These are phyloP conservation scores for Martensiomyces pterosporus DNA, from an alignment of 192 early-diverging fungal genomes.

Conservation along the genomic window DNA sequence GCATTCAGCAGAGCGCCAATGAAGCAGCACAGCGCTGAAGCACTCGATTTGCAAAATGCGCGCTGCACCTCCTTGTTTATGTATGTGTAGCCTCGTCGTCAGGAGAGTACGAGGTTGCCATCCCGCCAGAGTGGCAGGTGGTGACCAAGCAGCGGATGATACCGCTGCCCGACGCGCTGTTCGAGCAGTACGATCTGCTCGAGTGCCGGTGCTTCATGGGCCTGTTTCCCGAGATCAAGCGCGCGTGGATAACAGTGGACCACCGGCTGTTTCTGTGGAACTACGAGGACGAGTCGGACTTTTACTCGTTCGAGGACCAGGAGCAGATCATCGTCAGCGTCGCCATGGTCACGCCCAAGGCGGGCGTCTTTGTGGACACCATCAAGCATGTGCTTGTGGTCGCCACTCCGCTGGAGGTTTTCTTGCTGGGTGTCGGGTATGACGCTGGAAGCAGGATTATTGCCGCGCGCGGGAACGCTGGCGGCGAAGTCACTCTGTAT, in stretches of 20 bases:
- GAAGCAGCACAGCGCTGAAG: background rate
- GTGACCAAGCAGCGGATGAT: constrained; percentile 59
- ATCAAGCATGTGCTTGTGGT: constrained; percentile 82
- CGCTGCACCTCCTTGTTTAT: background rate
- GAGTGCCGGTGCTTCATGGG: constrained; percentile 84
- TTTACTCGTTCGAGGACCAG: constrained; percentile 78
- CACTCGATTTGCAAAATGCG: background rate
- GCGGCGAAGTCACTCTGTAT: constrained; percentile 69
- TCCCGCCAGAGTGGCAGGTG: constrained; percentile 52
- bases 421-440: constrained; percentile 70
- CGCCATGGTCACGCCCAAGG: constrained; percentile 70
- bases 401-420: constrained; percentile 81
- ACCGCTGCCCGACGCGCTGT: constrained; percentile 70
- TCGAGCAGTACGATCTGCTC: constrained; percentile 71
- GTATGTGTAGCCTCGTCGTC: constrained; percentile 50
- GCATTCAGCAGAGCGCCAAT: too few relatives aligned
- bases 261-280: constrained; percentile 89
- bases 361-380: constrained; percentile 77
- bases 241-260: constrained; percentile 91
- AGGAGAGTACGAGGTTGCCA: constrained; percentile 47
- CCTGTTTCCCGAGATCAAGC: constrained; percentile 82
- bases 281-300: constrained; percentile 70
- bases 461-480: constrained; percentile 5
- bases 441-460: constrained; percentile 1
- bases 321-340: constrained; percentile 86